A percentile compares a stretch with the other conserved stretches of the same genome.
Conservation (phyloP, 257 asterid genomes). For the Gentiana macrophylla region DNA sequence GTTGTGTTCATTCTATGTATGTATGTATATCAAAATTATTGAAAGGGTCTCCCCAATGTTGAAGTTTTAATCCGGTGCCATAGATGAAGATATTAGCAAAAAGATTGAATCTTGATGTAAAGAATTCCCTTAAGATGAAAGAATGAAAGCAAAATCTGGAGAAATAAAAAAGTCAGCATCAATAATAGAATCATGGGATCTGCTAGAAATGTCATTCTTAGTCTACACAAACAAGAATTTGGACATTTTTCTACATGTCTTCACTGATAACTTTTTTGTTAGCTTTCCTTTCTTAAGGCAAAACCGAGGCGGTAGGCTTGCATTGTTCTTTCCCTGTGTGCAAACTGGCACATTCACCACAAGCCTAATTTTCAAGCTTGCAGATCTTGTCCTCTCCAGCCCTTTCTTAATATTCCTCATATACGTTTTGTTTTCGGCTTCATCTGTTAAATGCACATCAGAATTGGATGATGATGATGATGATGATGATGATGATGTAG, state of each 20-base stretch:
- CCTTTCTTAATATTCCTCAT: conserved; percentile 50
- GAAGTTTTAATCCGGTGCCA: no score
- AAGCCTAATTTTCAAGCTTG: conserved; percentile 55
- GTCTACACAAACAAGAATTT: conserved; percentile 3
- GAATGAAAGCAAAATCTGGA: no score
- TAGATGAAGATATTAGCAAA: no score
- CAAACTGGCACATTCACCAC: conserved; percentile 62
- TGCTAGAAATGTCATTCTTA: conserved; percentile 2
- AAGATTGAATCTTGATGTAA: no score
- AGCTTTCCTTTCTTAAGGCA: conserved; percentile 40
- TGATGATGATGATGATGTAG: conserved; percentile 40
- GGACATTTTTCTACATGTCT: conserved; percentile 11
- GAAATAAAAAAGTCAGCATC: conserved; percentile 6
- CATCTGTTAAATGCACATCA: conserved; percentile 14
- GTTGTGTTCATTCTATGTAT: no score
- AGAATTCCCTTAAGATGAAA: no score
- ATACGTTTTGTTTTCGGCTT: conserved; percentile 26
- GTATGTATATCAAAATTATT: no score
- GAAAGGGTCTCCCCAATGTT: no score
- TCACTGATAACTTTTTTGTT: background rate
- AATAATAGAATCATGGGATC: conserved; percentile 1
- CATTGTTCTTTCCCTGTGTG: conserved; percentile 40
- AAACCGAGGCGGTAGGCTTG: conserved; percentile 44
- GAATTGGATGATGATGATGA: conserved; percentile 20
- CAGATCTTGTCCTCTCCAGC: conserved; percentile 53